Conservation (phyloP, 2,329 filamentous ascomycete species). For the Diaporthe sp. region DNA sequence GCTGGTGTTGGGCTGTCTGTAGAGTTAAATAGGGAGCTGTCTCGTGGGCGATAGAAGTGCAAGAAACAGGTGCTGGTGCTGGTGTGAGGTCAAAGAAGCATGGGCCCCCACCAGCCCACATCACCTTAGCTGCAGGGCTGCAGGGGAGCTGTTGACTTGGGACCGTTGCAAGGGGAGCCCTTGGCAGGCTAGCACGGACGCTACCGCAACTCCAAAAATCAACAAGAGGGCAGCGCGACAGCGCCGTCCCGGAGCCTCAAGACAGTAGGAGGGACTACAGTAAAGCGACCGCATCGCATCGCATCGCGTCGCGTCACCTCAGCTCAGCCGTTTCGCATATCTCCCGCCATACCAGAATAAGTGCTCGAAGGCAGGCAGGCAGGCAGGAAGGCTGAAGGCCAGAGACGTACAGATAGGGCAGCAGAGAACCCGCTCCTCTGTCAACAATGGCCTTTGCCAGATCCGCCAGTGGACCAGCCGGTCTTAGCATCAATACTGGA, state of each 20-base stretch:
- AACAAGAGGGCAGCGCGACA: background rate
- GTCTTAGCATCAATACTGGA: constrained; percentile 74
- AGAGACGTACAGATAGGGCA: background rate
- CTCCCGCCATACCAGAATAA: background rate
- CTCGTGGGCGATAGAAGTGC: constrained; percentile 7
- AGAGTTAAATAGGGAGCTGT: background rate
- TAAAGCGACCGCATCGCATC: background rate
- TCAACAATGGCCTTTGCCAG: constrained; percentile 63
- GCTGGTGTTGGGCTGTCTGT: background rate
- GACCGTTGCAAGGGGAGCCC: background rate
- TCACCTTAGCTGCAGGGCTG: constrained; percentile 12
- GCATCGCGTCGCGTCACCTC: background rate
- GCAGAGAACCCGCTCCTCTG: background rate
- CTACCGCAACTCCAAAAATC: constrained; percentile 19
- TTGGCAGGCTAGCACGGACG: background rate
- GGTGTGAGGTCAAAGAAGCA: constrained; percentile 21
- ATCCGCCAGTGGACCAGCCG: constrained; percentile 71
- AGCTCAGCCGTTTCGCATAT: background rate
- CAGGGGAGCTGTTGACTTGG: constrained; percentile 4
- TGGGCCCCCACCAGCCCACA: background rate
- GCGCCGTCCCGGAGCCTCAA: background rate
- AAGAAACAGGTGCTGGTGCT: background rate
- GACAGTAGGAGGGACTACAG: background rate
- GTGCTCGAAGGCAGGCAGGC: background rate
- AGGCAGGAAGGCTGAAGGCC: background rate